Conservation (phyloP, 768 basidiomycete genomes). For the Psilocybe sp. region DNA sequence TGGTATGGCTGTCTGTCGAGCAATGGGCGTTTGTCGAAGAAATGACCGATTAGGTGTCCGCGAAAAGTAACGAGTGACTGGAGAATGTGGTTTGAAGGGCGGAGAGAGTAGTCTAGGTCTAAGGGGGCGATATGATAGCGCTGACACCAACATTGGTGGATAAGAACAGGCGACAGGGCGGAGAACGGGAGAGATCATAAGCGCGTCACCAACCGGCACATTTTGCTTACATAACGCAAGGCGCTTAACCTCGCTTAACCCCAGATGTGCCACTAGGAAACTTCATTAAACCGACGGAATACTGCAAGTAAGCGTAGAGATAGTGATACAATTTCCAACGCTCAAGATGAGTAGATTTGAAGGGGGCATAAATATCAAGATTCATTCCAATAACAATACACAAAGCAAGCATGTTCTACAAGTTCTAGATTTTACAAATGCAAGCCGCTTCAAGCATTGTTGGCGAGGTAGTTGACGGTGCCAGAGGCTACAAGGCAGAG, state of each 20-base stretch:
- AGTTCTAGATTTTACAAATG: too few relatives aligned
- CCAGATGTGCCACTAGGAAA: too few relatives aligned
- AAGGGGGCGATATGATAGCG: conserved; percentile 9
- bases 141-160: conserved; percentile 8
- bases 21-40: conserved; percentile 6
- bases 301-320: too few relatives aligned
- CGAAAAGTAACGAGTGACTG: conserved; percentile 7
- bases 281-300: too few relatives aligned
- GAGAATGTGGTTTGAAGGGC: conserved; percentile 3
- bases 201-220: too few relatives aligned
- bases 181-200: not conserved
- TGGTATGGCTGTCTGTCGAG: conserved; percentile 10
- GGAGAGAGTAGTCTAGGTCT: conserved; percentile 2
- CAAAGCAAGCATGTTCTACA: too few relatives aligned
- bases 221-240: not conserved
- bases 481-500: conserved; percentile 11
- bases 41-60: conserved; percentile 9
- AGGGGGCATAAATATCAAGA: too few relatives aligned
- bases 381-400: too few relatives aligned
- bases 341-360: too few relatives aligned
- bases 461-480: conserved; percentile 26
- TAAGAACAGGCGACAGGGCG: not conserved
- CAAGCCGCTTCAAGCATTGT: conserved; percentile 10
- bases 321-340: too few relatives aligned
- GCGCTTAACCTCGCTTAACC: too few relatives aligned